A percentile compares a stretch with the other conserved stretches of the same genome.
Conservation (phyloP, 2,329 filamentous ascomycete genomes). For the Hymenoscyphus occultus region DNA sequence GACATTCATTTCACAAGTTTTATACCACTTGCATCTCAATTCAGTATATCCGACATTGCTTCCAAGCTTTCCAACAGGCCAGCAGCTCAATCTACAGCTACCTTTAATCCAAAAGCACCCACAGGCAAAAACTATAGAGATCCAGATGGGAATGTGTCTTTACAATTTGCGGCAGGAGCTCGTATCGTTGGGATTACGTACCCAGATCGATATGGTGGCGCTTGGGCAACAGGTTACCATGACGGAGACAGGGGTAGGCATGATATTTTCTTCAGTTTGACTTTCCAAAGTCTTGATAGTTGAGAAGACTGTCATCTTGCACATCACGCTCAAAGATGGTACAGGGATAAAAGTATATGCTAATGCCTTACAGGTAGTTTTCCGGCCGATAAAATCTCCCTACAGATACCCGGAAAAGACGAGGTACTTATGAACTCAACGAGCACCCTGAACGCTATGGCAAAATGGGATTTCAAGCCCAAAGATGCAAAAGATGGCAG, state of each 20-base stretch:
- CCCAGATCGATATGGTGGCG: constrained; percentile 29
- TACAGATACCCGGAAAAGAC: constrained; percentile 29
- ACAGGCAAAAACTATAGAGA: constrained; percentile 22
- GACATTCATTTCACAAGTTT: constrained; percentile 32
- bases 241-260: constrained; percentile 28
- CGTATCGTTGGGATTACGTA: constrained; percentile 34
- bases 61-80: constrained; percentile 30
- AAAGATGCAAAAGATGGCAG: constrained; percentile 32
- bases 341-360: neutral
- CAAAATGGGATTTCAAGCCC: constrained; percentile 36
- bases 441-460: constrained; percentile 27
- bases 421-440: constrained; percentile 31
- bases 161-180: constrained; percentile 34
- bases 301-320: too few relatives aligned
- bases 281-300: too few relatives aligned
- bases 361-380: constrained; percentile 22
- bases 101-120: constrained; percentile 30
- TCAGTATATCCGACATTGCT: constrained; percentile 27
- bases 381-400: constrained; percentile 25
- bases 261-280: neutral
- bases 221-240: constrained; percentile 35
- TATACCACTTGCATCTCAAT: constrained; percentile 21
- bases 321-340: too few relatives aligned
- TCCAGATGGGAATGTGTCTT: constrained; percentile 29
- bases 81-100: constrained; percentile 25